Evolutionary conservation across 1,139 yeast species (phyloP), one percentile per base, ranked within the genome.

Genomic region (Tardiomyces digboiensis): DNA sequence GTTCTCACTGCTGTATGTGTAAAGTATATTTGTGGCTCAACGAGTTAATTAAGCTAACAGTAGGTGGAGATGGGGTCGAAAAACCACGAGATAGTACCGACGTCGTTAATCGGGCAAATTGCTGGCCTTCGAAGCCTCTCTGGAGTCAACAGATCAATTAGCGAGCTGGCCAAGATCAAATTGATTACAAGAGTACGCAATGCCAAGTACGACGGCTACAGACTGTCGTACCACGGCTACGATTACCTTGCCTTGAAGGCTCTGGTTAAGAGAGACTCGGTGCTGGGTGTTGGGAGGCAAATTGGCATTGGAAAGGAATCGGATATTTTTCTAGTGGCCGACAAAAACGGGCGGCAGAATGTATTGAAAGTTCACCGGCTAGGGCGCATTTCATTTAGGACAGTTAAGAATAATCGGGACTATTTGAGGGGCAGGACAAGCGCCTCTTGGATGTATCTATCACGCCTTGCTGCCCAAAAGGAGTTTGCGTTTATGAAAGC

Each of bases 291-390:
- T 12, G 97, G 96, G 16, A 74, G 82, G 39, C 86, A 84, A 20
- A 88, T 91, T 55, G 98, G 98, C 46, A 95, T 93, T 42, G 98
- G 98, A 57, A 91, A 91, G 61, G 98, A 91, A 62, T 87, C 97
- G 3, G 98, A 91, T 66, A 89, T 91, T 56, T 88, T 82, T 61
- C 75, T 91, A n/a, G 89, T 85, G 1, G 80, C 84, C 47, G 91
- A 84, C 56, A 68, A 74, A 10, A 60, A 72, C 21, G 94, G 94
- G 1, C 61, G 60, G 14, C 76, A 78, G 48, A 50, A 54, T 38
- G 96, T 89, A 12, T 64, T 93, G 59, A 91, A 91, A 64, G 82
- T 91, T 40, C 97, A 89, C 65, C 74, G 98, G 53, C 71, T 91
- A 47, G 99, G 99, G 26, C 76, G 98, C 60, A 84, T 93, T 1